Percentiles rank a stretch among this genome's conserved stretches.
These are phyloP conservation scores for Kluyveromyces wickerhamii DNA, from an alignment of 805 yeast species.

Conservation along the genomic window DNA sequence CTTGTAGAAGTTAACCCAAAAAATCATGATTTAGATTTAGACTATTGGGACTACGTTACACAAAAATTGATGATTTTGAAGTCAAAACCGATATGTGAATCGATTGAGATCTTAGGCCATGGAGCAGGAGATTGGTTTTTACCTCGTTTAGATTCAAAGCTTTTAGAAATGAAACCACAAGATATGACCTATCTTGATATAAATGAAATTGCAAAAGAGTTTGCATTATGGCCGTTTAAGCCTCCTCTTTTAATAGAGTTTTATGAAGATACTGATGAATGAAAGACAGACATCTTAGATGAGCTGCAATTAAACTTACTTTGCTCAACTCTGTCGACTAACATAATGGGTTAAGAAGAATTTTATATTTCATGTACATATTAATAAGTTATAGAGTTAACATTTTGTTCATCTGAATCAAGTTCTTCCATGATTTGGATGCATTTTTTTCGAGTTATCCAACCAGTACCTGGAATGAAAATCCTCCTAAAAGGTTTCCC, in stretches of 20 bases:
- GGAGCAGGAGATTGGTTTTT: slow-evolving; percentile 44
- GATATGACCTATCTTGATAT: slow-evolving; percentile 52
- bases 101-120: slow-evolving; percentile 59
- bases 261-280: slow-evolving; percentile 2
- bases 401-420: neutral
- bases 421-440: slow-evolving; percentile 6
- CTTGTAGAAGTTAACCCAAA: slow-evolving; percentile 51
- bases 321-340: too few relatives aligned
- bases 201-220: slow-evolving; percentile 10
- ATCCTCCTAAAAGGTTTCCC: slow-evolving; percentile 38
- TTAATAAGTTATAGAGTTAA: neutral
- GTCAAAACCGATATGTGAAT: slow-evolving; percentile 37
- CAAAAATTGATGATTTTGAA: slow-evolving; percentile 48
- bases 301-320: neutral
- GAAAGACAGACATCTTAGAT: neutral
- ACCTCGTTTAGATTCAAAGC: slow-evolving; percentile 11
- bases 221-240: slow-evolving; percentile 71
- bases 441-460: slow-evolving; percentile 35
- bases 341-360: too few relatives aligned
- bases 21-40: slow-evolving; percentile 38
- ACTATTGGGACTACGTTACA: slow-evolving; percentile 59
- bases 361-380: neutral
- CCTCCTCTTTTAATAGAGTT: slow-evolving; percentile 3
- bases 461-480: slow-evolving; percentile 43
- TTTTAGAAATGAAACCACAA: slow-evolving; percentile 39